Percentiles rank a stretch among this genome's conserved stretches.
phyloP scores from a whole-genome alignment of 805 yeast species.

The Saccharomycopsis javanensis region DNA sequence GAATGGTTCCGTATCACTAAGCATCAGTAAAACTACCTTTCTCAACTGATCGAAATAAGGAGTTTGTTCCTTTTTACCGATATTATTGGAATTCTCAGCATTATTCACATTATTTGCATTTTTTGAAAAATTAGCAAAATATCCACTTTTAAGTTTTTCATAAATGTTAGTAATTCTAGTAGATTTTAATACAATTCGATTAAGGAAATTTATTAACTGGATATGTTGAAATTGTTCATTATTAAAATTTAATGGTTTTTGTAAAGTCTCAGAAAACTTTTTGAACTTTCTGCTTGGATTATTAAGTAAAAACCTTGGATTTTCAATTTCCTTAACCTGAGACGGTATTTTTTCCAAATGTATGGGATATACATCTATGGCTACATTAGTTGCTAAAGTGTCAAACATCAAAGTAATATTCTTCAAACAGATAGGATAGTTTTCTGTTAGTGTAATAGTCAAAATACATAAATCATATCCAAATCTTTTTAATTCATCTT shows the following conservation, averaged over 20 bases:
- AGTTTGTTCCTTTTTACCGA: neutral
- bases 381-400: slow-evolving; percentile 3
- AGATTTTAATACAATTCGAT: neutral
- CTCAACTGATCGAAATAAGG: neutral
- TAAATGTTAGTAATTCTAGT: neutral
- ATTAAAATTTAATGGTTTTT: neutral
- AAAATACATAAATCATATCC: slow-evolving; percentile 8
- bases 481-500: slow-evolving; percentile 2
- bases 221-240: neutral
- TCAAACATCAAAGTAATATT: slow-evolving; percentile 4
- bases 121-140: neutral
- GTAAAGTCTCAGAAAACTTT: neutral
- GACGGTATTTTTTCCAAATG: neutral
- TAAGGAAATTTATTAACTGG: neutral
- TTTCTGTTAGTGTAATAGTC: slow-evolving; percentile 9
- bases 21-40: slow-evolving; percentile 1
- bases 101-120: neutral
- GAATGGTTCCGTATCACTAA: neutral
- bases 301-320: neutral
- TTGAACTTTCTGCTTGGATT: neutral
- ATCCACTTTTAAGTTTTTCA: neutral
- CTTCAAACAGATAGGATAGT: slow-evolving; percentile 1
- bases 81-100: neutral
- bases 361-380: slow-evolving; percentile 1
- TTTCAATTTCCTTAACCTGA: neutral